Evolutionary conservation across 768 basidiomycete genomes (phyloP), one percentile per base, ranked within the genome.

Genomic region (Termitomyces sp.): DNA sequence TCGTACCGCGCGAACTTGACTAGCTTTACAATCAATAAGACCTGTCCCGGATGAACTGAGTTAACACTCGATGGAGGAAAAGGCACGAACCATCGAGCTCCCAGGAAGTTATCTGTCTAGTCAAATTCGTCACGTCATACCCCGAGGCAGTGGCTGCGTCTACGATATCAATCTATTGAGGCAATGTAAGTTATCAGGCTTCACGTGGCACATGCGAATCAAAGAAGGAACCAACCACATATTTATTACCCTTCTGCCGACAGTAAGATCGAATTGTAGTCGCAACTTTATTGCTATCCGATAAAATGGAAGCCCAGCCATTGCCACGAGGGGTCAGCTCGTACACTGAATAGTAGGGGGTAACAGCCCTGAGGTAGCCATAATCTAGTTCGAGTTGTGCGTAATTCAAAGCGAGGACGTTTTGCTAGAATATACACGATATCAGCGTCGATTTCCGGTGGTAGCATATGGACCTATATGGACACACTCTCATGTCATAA

Each of bases 311-410:
- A 10, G 61, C 26, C 66, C 67, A 71, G 2, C 67, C 72, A 1
- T 46, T 53, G 9, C 35, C 57, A n/a, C 66, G 65, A 1, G 67
- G 63, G 17, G 67, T 70, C 57, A 78, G 64, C 38, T 74, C 70
- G 60, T 78, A 80, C 14, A 70, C 53, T 3, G 73, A 68, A 55
- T 75, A 81, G 56, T 73, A 76, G 0, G 80, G 80, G 0, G 80
- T 81, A 35, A 74, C 66, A 5, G 78, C 76, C 17, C 78, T 68
- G 23, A 81, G 66, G 50, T 71, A 71, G 3, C 67, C 70, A 50
- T 74, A 70, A n/a, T 78, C 71, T 10, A 81, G 70, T 62, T 81
- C 80, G 8, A 81, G 69, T 50, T 74, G 68, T 4, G 80, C 78
- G 61, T 77, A 80, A 37, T 70, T 71, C 5, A 81, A 67, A 1